Conservation (phyloP, 805 yeast species). For the Cyberlindnera maclurae region DNA sequence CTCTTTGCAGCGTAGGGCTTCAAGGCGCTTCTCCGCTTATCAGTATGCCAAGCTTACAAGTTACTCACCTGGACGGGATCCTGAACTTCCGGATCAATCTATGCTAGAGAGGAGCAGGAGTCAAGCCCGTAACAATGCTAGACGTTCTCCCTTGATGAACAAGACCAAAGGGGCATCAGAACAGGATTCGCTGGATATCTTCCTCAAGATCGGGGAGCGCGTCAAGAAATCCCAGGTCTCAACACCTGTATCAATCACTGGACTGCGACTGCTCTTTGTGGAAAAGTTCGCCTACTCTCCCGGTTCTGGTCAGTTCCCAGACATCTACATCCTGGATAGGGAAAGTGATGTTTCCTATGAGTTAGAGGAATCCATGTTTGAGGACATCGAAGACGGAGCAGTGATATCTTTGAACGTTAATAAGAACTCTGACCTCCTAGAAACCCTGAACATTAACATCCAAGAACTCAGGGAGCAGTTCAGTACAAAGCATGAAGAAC, state of each 20-base stretch:
- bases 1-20: conserved; percentile 84
- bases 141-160: background rate
- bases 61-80: conserved; percentile 28
- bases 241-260: conserved; percentile 29
- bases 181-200: conserved; percentile 25
- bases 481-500: conserved; percentile 8
- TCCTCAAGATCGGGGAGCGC: conserved; percentile 41
- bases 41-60: conserved; percentile 74
- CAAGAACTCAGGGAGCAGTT: conserved; percentile 14
- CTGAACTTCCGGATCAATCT: conserved; percentile 22
- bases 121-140: conserved; percentile 8
- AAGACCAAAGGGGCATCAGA: background rate
- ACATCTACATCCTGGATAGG: conserved; percentile 63
- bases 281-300: conserved; percentile 86
- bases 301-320: conserved; percentile 64
- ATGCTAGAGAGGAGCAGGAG: conserved; percentile 13
- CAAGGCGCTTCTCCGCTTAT: conserved; percentile 88
- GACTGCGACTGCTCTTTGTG: conserved; percentile 65
- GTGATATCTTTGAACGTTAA: conserved; percentile 53
- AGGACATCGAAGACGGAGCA: conserved; percentile 52
- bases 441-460: conserved; percentile 12
- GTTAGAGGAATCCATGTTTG: conserved; percentile 60
- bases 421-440: conserved; percentile 18
- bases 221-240: conserved; percentile 44
- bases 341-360: conserved; percentile 62